Conservation (phyloP, 2,329 filamentous ascomycete genomes). For the Trichoderma koningii region DNA sequence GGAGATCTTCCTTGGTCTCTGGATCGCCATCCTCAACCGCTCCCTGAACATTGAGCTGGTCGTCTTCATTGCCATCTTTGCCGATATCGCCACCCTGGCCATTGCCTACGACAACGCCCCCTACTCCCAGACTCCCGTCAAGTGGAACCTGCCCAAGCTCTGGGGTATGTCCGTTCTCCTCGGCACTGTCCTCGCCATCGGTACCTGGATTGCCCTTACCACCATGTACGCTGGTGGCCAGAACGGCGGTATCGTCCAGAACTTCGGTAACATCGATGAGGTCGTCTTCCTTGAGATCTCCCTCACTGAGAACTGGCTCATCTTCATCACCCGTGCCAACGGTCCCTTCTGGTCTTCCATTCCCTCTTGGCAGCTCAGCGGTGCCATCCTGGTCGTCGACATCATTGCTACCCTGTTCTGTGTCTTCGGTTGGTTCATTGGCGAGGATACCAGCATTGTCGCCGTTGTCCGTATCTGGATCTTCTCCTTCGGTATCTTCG, state of each 20-base stretch:
- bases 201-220: conserved; percentile 86
- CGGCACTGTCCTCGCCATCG: conserved; percentile 76
- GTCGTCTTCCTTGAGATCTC: conserved; percentile 89
- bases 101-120: conserved; percentile 94
- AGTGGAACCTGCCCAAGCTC: conserved; percentile 93
- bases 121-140: conserved; percentile 81
- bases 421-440: conserved; percentile 79
- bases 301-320: conserved; percentile 92
- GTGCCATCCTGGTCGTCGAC: conserved; percentile 79
- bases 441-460: conserved; percentile 71
- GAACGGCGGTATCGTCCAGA: conserved; percentile 84
- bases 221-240: conserved; percentile 73
- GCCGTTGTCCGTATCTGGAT: conserved; percentile 88
- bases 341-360: conserved; percentile 90
- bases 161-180: conserved; percentile 91
- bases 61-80: conserved; percentile 94
- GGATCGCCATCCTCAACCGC: conserved; percentile 85
- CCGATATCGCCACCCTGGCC: conserved; percentile 86
- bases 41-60: conserved; percentile 84
- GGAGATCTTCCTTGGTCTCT: conserved; percentile 87
- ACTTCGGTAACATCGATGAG: conserved; percentile 78
- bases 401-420: conserved; percentile 83
- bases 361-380: conserved; percentile 80
- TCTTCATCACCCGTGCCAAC: conserved; percentile 93
- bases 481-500: conserved; percentile 88